Percentiles rank a stretch among this genome's conserved stretches.
These are phyloP conservation scores for Chlorella variabilis DNA, from an alignment of 163 green algal genomes.

Conservation along the genomic window DNA sequence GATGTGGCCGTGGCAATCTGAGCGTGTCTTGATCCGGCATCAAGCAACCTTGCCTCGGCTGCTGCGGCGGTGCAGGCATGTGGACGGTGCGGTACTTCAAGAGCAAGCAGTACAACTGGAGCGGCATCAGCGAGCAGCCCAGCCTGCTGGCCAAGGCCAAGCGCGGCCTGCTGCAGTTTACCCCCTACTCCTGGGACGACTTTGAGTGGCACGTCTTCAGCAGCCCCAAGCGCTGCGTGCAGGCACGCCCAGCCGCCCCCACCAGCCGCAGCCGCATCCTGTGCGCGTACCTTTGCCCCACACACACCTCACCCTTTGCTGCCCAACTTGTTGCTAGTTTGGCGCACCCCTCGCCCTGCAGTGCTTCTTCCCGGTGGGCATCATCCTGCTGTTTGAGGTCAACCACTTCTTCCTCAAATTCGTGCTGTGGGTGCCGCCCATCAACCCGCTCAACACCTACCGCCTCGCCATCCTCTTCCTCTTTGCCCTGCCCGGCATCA, in stretches of 20 bases:
- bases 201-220: conserved; percentile 72
- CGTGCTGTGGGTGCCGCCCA: conserved; percentile 89
- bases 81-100: conserved; percentile 78
- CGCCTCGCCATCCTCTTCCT: conserved; percentile 77
- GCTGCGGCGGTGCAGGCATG: conserved; percentile 69
- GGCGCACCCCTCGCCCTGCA: background rate
- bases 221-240: conserved; percentile 69
- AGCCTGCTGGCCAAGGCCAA: conserved; percentile 67
- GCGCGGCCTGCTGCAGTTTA: conserved; percentile 83
- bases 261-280: background rate
- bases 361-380: conserved; percentile 51
- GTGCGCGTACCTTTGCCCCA: no score
- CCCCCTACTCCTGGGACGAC: conserved; percentile 79
- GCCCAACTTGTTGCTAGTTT: background rate
- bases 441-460: conserved; percentile 85
- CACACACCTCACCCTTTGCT: background rate
- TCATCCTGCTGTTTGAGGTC: conserved; percentile 83
- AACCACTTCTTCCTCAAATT: conserved; percentile 97
- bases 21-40: no score
- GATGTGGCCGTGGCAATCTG: no score
- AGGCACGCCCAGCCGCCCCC: conserved; percentile 36
- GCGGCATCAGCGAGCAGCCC: conserved; percentile 66
- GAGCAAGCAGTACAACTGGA: conserved; percentile 86
- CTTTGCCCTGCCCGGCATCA: conserved; percentile 59
- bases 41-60: background rate